These are phyloP conservation scores for Coemansia sp. DNA, from an alignment of 192 early-diverging fungal genomes.

Conservation along the genomic window DNA sequence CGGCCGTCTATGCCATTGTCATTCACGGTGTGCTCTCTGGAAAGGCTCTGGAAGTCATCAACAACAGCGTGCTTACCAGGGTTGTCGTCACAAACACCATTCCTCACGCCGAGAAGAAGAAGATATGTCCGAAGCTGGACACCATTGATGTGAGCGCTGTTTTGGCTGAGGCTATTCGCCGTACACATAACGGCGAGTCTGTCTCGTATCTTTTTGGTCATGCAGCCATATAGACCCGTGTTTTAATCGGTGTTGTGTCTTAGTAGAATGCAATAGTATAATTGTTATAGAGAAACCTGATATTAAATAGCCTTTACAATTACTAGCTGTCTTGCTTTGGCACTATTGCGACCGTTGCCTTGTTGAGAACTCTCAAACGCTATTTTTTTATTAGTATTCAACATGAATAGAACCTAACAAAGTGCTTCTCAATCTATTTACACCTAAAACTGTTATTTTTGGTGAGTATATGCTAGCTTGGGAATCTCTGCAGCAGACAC, in stretches of 20 bases:
- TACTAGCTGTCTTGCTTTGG: not conserved
- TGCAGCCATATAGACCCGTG: slow-evolving; percentile 25
- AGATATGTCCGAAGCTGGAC: slow-evolving; percentile 75
- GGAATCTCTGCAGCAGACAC: not conserved
- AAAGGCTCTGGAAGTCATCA: slow-evolving; percentile 88
- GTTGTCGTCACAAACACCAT: slow-evolving; percentile 85
- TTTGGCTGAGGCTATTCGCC: slow-evolving; percentile 74
- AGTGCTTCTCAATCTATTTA: no score
- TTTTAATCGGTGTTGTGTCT: not conserved
- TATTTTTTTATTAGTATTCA: no score
- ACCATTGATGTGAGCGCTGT: slow-evolving; percentile 83
- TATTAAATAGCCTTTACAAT: not conserved
- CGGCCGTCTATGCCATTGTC: slow-evolving; percentile 93
- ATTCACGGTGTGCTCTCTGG: slow-evolving; percentile 95
- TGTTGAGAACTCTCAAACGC: no score
- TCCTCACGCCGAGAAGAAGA: slow-evolving; percentile 80
- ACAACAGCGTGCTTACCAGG: slow-evolving; percentile 71
- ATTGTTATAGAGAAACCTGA: not conserved
- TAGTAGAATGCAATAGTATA: not conserved
- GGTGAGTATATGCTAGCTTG: not conserved
- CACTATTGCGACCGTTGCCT: not conserved
- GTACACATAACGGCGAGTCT: slow-evolving; percentile 73
- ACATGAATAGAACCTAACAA: no score
- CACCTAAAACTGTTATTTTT: no score
- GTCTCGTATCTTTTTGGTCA: slow-evolving; percentile 65